Conservation (phyloP, 768 basidiomycete species). For the Phallus indusiatus region DNA sequence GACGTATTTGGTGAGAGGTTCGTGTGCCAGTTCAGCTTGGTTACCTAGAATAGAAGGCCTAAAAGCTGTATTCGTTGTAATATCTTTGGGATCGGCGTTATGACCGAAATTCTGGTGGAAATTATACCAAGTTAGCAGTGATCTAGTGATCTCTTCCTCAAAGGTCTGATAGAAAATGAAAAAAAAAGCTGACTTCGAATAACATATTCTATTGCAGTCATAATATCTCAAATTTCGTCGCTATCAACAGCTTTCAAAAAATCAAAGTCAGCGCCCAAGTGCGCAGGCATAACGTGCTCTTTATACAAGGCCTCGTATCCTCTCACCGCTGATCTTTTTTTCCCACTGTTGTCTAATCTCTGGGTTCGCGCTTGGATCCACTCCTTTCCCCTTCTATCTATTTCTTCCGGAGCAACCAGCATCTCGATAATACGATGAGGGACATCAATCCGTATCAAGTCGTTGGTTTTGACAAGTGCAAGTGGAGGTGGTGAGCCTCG, state of each 20-base stretch:
- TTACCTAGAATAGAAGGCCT: constrained; percentile 47
- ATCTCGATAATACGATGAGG: constrained; percentile 19
- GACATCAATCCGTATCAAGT: constrained; percentile 25
- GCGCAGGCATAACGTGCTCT: constrained; percentile 13
- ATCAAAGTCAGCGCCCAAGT: constrained; percentile 18
- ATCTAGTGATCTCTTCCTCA: too few species aligned
- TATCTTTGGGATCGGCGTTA: too few species aligned
- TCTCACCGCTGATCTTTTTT: background rate
- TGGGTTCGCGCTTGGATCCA: background rate
- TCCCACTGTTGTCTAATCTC: background rate
- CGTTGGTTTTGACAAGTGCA: constrained; percentile 17
- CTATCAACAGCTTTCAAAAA: constrained; percentile 7
- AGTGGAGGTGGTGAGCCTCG: constrained; percentile 6
- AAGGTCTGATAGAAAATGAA: too few species aligned
- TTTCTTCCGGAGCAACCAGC: constrained; percentile 7
- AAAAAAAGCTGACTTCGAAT: too few species aligned
- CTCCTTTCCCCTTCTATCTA: constrained; percentile 3
- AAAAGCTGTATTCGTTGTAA: background rate
- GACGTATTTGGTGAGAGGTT: constrained; percentile 84
- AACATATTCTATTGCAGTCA: too few species aligned
- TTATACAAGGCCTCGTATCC: constrained; percentile 17
- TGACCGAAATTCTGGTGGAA: too few species aligned
- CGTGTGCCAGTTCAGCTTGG: constrained; percentile 94
- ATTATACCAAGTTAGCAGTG: too few species aligned
- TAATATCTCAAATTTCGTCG: too few species aligned